Evolutionary conservation across 768 basidiomycete genomes (phyloP).

Genomic region (Omphalotus guepiniiformis): DNA sequence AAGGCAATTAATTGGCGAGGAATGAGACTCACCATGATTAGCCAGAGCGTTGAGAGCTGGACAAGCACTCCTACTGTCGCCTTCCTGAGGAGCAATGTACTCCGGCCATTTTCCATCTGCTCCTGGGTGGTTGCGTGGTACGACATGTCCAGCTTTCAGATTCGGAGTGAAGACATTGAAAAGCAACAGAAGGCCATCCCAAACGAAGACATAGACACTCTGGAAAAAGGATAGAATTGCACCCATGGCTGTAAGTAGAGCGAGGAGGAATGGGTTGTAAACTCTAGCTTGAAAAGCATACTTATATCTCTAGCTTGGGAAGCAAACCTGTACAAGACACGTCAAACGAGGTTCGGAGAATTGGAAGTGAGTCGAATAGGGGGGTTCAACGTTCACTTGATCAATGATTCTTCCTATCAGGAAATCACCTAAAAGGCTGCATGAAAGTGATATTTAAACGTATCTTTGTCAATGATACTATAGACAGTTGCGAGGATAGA

Average conservation of each 20-base stretch:
- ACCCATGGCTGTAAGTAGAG: conserved; percentile 21
- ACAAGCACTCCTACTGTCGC: conserved; percentile 70
- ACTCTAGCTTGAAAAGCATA: no score
- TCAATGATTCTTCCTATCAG: not conserved
- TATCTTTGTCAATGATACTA: not conserved
- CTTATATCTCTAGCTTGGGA: no score
- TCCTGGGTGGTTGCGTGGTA: conserved; percentile 51
- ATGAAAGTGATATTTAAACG: not conserved
- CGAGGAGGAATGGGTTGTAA: conserved; percentile 8
- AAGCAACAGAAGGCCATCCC: conserved; percentile 50
- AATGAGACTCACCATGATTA: conserved; percentile 60
- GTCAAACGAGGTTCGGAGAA: no score
- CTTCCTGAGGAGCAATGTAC: conserved; percentile 50
- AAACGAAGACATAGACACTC: conserved; percentile 34
- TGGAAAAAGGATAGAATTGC: conserved; percentile 28
- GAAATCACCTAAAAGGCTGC: not conserved
- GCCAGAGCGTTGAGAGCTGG: conserved; percentile 79
- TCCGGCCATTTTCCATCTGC: conserved; percentile 66
- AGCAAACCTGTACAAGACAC: no score
- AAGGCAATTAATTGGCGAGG: conserved; percentile 24
- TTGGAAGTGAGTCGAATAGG: no score
- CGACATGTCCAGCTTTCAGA: conserved; percentile 49
- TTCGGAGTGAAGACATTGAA: conserved; percentile 49
- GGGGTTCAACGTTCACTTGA: no score
- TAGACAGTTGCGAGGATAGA: not conserved